Conservation (phyloP, 345 rosid genomes). For the Citrus sinensis region DVS_A1.0 CM039164.1:25629001-25629500, state of each 20-base stretch:
- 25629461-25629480: not conserved
- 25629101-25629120: constrained; percentile 52
- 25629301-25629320: constrained; percentile 77
- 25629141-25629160: constrained; percentile 52
- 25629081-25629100: constrained; percentile 75
- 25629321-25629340: constrained; percentile 86
- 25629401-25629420: not conserved
- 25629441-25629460: not conserved
- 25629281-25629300: constrained; percentile 50
- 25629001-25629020: constrained; percentile 52
- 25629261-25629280: constrained; percentile 50
- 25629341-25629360: constrained; percentile 45
- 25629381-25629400: constrained; percentile 60
- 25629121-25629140: constrained; percentile 36
- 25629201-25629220: constrained; percentile 87
- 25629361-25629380: constrained; percentile 50
- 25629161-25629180: constrained; percentile 73
- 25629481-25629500: not conserved
- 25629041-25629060: constrained; percentile 51
- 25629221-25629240: constrained; percentile 73
- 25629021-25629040: constrained; percentile 70
- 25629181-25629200: constrained; percentile 64
- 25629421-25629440: not conserved
- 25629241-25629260: constrained; percentile 41
- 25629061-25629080: constrained; percentile 75